Percentiles rank a stretch among this genome's conserved stretches.
These are phyloP conservation scores for Euphorbia lathyris DNA, from an alignment of 345 rosid species.

Conservation along the genomic window DNA sequence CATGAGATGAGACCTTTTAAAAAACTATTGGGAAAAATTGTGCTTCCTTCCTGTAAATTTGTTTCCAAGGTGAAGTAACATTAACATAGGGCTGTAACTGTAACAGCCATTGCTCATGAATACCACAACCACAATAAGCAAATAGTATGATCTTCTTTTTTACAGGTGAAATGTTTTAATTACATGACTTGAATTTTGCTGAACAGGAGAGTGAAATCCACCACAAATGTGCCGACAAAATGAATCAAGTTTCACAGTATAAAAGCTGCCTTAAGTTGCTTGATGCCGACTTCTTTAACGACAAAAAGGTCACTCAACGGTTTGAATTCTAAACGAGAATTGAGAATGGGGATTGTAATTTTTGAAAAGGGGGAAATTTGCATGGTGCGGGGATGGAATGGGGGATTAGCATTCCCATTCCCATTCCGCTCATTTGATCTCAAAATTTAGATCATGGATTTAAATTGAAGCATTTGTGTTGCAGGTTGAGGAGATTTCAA, in stretches of 20 bases:
- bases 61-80: conserved; percentile 23
- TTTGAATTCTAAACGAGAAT: no score
- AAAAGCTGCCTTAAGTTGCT: conserved; percentile 42
- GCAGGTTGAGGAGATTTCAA: conserved; percentile 51
- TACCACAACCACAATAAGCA: not conserved
- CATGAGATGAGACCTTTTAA: conserved; percentile 32
- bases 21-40: conserved; percentile 30
- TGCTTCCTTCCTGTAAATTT: conserved; percentile 23
- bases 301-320: conserved; percentile 57
- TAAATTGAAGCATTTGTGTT: not conserved
- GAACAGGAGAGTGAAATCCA: conserved; percentile 47
- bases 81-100: no score
- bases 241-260: conserved; percentile 15
- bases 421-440: no score
- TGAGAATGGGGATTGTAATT: no score
- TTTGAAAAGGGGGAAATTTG: no score
- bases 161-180: no score
- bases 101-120: not conserved
- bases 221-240: conserved; percentile 33
- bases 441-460: not conserved
- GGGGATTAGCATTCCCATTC: no score
- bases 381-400: no score
- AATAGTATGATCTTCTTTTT: no score
- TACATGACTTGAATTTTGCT: conserved; percentile 15
- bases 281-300: conserved; percentile 64